phyloP scores from a whole-genome alignment of 192 early-diverging fungal species.

The Coemansia sp. region DNA sequence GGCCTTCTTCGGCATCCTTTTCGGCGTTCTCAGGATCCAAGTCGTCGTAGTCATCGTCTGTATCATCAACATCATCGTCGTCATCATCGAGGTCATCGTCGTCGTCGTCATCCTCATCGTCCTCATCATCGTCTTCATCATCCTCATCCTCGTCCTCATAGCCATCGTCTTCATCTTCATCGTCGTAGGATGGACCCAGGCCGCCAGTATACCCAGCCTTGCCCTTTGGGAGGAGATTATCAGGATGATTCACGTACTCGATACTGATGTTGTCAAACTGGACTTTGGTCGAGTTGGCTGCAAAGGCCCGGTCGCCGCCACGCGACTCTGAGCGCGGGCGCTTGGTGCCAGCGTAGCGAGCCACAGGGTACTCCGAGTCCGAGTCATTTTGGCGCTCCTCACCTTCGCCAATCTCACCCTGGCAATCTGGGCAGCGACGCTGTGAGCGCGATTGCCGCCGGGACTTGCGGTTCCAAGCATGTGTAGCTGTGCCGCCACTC shows the following conservation, averaged over 20 bases:
- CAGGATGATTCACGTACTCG: neutral
- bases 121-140: slow-evolving; percentile 20
- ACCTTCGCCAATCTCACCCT: slow-evolving; percentile 40
- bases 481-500: slow-evolving; percentile 39
- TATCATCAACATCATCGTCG: slow-evolving; percentile 44
- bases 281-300: neutral
- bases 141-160: slow-evolving; percentile 16
- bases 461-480: slow-evolving; percentile 4
- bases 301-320: neutral
- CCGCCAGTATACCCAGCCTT: neutral
- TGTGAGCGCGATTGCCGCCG: slow-evolving; percentile 10
- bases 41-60: slow-evolving; percentile 67
- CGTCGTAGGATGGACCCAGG: slow-evolving; percentile 4
- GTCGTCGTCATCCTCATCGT: slow-evolving; percentile 19
- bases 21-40: slow-evolving; percentile 71
- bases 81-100: slow-evolving; percentile 64
- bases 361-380: slow-evolving; percentile 11
- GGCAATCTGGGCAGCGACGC: slow-evolving; percentile 47
- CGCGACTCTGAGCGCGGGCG: slow-evolving; percentile 28
- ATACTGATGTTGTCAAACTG: slow-evolving; percentile 5
- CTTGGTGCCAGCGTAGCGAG: slow-evolving; percentile 20
- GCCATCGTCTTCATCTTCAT: slow-evolving; percentile 11
- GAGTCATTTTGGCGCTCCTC: slow-evolving; percentile 33
- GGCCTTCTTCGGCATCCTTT: slow-evolving; percentile 89
- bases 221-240: neutral